Evolutionary conservation across 192 early-diverging fungal species (phyloP), one percentile per base, ranked within the genome.

Genomic region (Funneliformis mosseae): DNA sequence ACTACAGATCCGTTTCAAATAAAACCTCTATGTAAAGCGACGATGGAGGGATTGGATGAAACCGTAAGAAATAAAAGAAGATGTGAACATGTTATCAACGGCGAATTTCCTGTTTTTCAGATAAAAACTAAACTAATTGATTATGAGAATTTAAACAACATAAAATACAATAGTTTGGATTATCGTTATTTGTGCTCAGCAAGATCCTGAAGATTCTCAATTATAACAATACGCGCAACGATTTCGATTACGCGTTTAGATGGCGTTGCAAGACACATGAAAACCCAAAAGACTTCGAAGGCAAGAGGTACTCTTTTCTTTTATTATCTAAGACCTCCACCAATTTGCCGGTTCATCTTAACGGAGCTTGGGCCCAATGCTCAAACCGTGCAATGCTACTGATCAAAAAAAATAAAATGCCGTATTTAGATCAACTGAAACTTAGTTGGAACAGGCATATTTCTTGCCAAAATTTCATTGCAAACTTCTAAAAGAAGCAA

Each of bases 361-460:
- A n/a, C n/a, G n/a, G n/a, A n/a, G 41, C 74, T 21, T 76, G 74
- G 74, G 74, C 74, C 10, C n/a, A n/a, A n/a, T n/a, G n/a, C n/a
- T n/a, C n/a, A n/a, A 59, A 76, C 21, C 74, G 74, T 38, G 38
- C 33, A 61, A 76, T 55, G 9, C 12, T 76, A 23, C 18, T 59
- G 21, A 39, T 76, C 38, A 33, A 76, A 62, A 72, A 48, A 18
- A 38, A n/a, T n/a, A n/a, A n/a, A n/a, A n/a, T n/a, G n/a, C n/a
- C 33, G 23, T 55, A 42, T 76, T 16, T 41, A 33, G 74, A 76
- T 60, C 8, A 46, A 46, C 25, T 25, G 70, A 76, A 62, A 62
- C 59, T 76, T 8, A 62, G n/a, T 11, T 76, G 74, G 74, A 76
- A 76, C n/a, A 62, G 60, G 21, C 41, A 76, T 76, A 12, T 59